A percentile compares a stretch with the other conserved stretches of the same genome.
Conservation (phyloP, 345 rosid genomes). For the Linum tenue region DNA sequence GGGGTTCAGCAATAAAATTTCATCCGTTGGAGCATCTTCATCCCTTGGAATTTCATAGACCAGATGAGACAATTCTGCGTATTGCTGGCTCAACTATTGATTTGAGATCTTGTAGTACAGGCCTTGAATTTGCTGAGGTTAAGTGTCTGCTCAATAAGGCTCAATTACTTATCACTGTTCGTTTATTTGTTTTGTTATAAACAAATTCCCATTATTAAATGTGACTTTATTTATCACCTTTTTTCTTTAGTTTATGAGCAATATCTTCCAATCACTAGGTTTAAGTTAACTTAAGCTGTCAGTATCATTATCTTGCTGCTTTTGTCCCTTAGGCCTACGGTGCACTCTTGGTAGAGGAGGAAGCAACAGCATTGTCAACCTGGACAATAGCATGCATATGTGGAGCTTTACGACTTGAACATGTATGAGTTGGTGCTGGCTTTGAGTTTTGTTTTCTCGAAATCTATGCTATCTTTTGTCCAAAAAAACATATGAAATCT, state of each 20-base stretch:
- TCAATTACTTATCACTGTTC: not conserved
- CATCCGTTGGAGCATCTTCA: constrained; percentile 91
- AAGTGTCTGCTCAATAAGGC: not conserved
- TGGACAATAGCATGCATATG: constrained; percentile 91
- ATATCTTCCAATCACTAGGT: not conserved
- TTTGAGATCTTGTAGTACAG: constrained; percentile 54
- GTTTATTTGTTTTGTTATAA: too few relatives aligned
- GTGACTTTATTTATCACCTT: not conserved
- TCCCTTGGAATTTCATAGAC: constrained; percentile 69
- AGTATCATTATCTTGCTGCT: constrained; percentile 10
- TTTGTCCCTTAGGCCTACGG: constrained; percentile 48
- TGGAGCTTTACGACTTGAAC: constrained; percentile 84
- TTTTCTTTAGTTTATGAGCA: not conserved
- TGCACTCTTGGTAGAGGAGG: constrained; percentile 80
- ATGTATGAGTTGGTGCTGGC: constrained; percentile 28
- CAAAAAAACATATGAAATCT: not conserved
- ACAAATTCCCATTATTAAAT: too few relatives aligned
- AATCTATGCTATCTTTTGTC: not conserved
- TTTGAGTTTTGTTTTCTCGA: too few relatives aligned
- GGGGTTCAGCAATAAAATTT: constrained; percentile 68
- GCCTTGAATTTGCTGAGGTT: constrained; percentile 83
- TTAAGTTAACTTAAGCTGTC: constrained; percentile 10
- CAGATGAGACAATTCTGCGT: constrained; percentile 45
- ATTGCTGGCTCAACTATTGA: constrained; percentile 58
- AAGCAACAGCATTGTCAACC: constrained; percentile 69